Evolutionary conservation across 495 filamentous ascomycete genomes (phyloP).

Genomic region (Zalerion maritima): DNA sequence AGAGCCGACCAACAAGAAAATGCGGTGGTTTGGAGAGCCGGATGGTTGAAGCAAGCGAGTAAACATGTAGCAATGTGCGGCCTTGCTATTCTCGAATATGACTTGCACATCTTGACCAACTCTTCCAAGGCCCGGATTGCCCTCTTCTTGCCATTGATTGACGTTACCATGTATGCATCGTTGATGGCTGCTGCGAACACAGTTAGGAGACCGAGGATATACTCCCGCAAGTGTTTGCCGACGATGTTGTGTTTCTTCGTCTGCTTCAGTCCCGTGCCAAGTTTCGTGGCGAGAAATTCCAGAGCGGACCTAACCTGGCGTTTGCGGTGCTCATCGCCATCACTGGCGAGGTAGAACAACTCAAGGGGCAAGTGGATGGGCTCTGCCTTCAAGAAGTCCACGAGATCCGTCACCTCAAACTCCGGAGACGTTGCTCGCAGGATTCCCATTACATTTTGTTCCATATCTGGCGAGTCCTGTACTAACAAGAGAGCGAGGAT

Average conservation of each 20-base stretch:
- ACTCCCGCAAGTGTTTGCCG: slow-evolving; percentile 63
- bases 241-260: slow-evolving; percentile 45
- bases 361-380: slow-evolving; percentile 63
- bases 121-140: slow-evolving; percentile 73
- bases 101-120: slow-evolving; percentile 62
- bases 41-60: slow-evolving; percentile 61
- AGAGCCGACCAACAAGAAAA: slow-evolving; percentile 76
- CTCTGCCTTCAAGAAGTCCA: slow-evolving; percentile 58
- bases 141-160: slow-evolving; percentile 51
- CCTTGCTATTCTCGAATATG: slow-evolving; percentile 57
- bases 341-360: slow-evolving; percentile 67
- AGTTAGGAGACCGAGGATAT: slow-evolving; percentile 79
- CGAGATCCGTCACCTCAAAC: slow-evolving; percentile 49
- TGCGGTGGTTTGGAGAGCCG: slow-evolving; percentile 56
- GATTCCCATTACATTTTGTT: slow-evolving; percentile 50
- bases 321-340: slow-evolving; percentile 47
- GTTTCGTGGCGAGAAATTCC: slow-evolving; percentile 1
- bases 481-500: slow-evolving; percentile 68
- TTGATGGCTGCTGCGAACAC: slow-evolving; percentile 72
- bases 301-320: slow-evolving; percentile 19
- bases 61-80: slow-evolving; percentile 88
- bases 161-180: slow-evolving; percentile 41
- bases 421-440: slow-evolving; percentile 50
- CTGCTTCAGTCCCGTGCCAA: slow-evolving; percentile 24
- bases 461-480: slow-evolving; percentile 52